A percentile compares a stretch with the other conserved stretches of the same genome.
Conservation (phyloP, 2,329 filamentous ascomycete genomes). For the Chaetoscypha palmicola region DNA sequence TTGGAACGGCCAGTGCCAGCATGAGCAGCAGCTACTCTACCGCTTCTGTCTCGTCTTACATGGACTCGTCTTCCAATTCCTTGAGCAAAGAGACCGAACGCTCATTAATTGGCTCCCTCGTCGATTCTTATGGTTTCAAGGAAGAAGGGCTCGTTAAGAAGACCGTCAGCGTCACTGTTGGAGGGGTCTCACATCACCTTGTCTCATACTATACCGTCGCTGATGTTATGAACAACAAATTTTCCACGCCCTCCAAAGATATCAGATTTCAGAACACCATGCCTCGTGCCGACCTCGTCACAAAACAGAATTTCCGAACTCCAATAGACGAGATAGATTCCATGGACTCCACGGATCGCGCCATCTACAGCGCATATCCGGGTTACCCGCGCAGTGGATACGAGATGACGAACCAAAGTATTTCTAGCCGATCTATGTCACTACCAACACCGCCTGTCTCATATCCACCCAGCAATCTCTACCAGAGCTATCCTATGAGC, state of each 20-base stretch:
- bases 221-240: slow-evolving; percentile 55
- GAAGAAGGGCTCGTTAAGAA: slow-evolving; percentile 80
- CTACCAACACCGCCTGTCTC: slow-evolving; percentile 25
- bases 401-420: slow-evolving; percentile 28
- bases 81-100: slow-evolving; percentile 29
- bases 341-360: slow-evolving; percentile 26
- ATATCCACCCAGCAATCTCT: slow-evolving; percentile 18
- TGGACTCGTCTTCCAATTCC: slow-evolving; percentile 19
- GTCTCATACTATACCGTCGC: slow-evolving; percentile 84
- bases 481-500: slow-evolving; percentile 18
- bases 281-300: slow-evolving; percentile 51
- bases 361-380: slow-evolving; percentile 22
- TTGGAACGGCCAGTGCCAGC: slow-evolving; percentile 7
- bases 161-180: slow-evolving; percentile 74
- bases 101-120: slow-evolving; percentile 65
- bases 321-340: slow-evolving; percentile 54
- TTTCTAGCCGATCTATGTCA: slow-evolving; percentile 24
- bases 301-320: slow-evolving; percentile 59
- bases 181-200: slow-evolving; percentile 72
- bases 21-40: slow-evolving; percentile 15
- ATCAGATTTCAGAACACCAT: slow-evolving; percentile 42
- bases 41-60: slow-evolving; percentile 11
- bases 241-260: slow-evolving; percentile 53
- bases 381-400: slow-evolving; percentile 23
- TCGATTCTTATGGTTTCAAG: slow-evolving; percentile 89